Base-by-base conservation (phyloP, 1,139 yeast genomes). In the Pichia cactophila region DNA sequence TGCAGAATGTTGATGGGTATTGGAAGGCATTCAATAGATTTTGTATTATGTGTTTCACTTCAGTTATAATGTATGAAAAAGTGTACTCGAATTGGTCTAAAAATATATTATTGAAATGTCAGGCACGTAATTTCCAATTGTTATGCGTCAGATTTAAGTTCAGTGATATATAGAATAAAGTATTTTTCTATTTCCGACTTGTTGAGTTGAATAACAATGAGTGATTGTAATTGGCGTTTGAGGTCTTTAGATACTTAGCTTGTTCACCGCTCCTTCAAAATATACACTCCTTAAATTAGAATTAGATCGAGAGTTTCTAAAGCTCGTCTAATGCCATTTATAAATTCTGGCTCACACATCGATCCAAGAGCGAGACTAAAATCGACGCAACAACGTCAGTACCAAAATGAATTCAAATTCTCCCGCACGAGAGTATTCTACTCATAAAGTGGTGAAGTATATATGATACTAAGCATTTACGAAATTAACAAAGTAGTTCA, bases 1-100 rank as follows among this genome's bases (percentile, higher is more conserved):
- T 16, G 49, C n/a, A 17, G 37, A 28, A 35, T 26, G 44, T 9
- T 33, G 11, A 55, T 43, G 38, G 10, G 29, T 8, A 33, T 41
- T 36, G 20, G 26, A 10, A 17, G 14, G 3, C 16, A 12, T 16
- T n/a, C 10, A 23, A n/a, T 33, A 10, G 6, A 16, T 28, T 31
- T 31, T 31, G 7, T 31, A 11, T 31, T 31, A 10, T 12, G 35
- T 31, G 14, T 31, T 10, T 31, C 14, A 28, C 31, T 9, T 11
- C 2, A 31, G 14, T 31, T 31, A 31, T 31, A 11, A 31, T 31
- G 35, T 10, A 14, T 28, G 31, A 28, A 28, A 28, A 28, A n/a
- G 40, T 41, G 23, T 5, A 23, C 23, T 23, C 23, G 23, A 23
- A 4, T 23, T 5, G 23, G 5, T 23, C 23, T 23, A 23, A 23